Percentiles rank a stretch among this genome's conserved stretches.
Conservation (phyloP, 1,284 basidiomycete species). For the Papiliotrema fonsecae region DNA sequence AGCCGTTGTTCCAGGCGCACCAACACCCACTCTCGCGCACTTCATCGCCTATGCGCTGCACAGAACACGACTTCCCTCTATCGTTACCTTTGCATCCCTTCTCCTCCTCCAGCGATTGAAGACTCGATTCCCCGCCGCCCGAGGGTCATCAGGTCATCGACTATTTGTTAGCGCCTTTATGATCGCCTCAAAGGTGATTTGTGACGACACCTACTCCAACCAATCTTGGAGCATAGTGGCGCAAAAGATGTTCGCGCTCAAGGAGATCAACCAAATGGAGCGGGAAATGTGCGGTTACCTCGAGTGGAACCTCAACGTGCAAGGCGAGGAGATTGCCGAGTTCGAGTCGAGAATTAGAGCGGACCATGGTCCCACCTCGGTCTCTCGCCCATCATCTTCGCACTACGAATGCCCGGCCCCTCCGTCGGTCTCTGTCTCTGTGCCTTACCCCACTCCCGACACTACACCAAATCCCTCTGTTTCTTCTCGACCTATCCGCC, state of each 20-base stretch:
- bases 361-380: slow-evolving; percentile 35
- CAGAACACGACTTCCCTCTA: slow-evolving; percentile 72
- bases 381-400: slow-evolving; percentile 15
- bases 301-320: slow-evolving; percentile 71
- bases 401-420: too few species aligned
- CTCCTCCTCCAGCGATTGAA: slow-evolving; percentile 82
- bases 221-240: slow-evolving; percentile 93
- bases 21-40: slow-evolving; percentile 60
- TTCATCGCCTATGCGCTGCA: slow-evolving; percentile 88
- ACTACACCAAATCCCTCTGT: slow-evolving; percentile 34
- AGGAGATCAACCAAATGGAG: slow-evolving; percentile 96
- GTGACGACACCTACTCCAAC: slow-evolving; percentile 95
- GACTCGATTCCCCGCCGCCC: slow-evolving; percentile 82
- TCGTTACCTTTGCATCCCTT: slow-evolving; percentile 80
- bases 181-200: slow-evolving; percentile 66
- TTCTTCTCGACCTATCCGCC: slow-evolving; percentile 28
- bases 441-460: slow-evolving; percentile 43
- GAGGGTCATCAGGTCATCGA: slow-evolving; percentile 84
- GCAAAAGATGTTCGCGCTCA: slow-evolving; percentile 80
- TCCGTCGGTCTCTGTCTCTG: too few species aligned
- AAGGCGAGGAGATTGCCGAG: slow-evolving; percentile 35
- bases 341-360: slow-evolving; percentile 37
- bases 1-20: slow-evolving; percentile 35
- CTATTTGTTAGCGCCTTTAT: slow-evolving; percentile 90
- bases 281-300: slow-evolving; percentile 87